Percentiles rank a stretch among this genome's conserved stretches.
phyloP scores from a whole-genome alignment of 179 eudicot species.

The Amaranthus tricolor region DNA sequence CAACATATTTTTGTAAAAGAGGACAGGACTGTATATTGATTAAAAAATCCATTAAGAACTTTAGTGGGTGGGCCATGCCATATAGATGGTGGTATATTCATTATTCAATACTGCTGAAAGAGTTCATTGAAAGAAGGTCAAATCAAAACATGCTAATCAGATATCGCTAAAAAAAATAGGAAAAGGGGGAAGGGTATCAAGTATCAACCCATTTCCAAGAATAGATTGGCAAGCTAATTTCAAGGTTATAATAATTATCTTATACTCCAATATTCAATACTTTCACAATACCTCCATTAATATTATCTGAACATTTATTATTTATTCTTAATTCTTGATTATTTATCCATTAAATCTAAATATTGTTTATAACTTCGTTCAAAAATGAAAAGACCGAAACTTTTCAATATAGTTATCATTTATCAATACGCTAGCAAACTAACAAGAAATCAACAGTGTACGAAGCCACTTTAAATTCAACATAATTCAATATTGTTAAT shows the following conservation, averaged over 20 bases:
- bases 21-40: constrained; percentile 34
- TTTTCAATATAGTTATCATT: no score
- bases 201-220: not conserved
- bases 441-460: no score
- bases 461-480: no score
- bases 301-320: no score
- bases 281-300: no score
- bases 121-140: constrained; percentile 7
- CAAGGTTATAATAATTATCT: not conserved
- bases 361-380: no score
- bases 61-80: constrained; percentile 26
- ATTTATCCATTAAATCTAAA: no score
- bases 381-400: no score
- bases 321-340: no score
- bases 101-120: not conserved
- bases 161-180: constrained; percentile 1
- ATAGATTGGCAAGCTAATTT: not conserved
- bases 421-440: no score
- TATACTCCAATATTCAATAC: no score
- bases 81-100: constrained; percentile 30
- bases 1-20: constrained; percentile 20
- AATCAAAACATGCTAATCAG: constrained; percentile 9
- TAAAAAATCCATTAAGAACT: constrained; percentile 25
- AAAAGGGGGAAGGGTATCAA: not conserved
- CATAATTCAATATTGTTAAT: no score